Evolutionary conservation across 2,329 filamentous ascomycete species (phyloP).

Genomic region (Venturia effusa): DNA sequence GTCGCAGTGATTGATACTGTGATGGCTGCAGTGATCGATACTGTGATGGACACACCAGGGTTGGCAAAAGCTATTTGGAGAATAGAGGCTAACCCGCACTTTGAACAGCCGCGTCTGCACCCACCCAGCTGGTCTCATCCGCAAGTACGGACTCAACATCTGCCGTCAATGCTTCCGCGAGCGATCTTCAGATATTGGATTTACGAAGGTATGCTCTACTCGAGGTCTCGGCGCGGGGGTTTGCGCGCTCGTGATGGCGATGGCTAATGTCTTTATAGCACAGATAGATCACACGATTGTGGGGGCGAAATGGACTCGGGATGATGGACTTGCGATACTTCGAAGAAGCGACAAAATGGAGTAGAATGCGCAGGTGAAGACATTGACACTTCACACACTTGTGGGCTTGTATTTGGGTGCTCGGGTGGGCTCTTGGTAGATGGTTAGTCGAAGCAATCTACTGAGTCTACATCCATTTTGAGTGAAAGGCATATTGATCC

Average conservation of each 20-base stretch:
- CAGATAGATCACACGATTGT: neutral
- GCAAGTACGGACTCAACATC: conserved; percentile 95
- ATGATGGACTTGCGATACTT: neutral
- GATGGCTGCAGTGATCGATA: neutral
- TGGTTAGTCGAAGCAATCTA: neutral
- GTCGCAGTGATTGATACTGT: conserved; percentile 5
- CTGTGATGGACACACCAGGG: neutral
- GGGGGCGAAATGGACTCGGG: neutral
- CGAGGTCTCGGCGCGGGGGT: neutral
- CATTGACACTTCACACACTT: neutral
- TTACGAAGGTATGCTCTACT: conserved; percentile 48
- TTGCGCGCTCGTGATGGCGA: neutral
- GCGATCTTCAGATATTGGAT: conserved; percentile 57
- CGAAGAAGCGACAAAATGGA: neutral
- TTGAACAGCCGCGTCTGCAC: conserved; percentile 48
- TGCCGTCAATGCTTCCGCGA: conserved; percentile 63
- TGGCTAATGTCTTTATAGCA: neutral
- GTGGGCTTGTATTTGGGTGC: neutral
- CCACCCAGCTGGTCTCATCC: conserved; percentile 97
- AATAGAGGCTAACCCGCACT: neutral
- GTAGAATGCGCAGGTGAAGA: neutral
- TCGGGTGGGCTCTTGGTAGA: neutral
- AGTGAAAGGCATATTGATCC: neutral
- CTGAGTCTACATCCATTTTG: neutral
- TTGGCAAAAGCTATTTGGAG: neutral